Evolutionary conservation across 768 basidiomycete genomes (phyloP), one percentile per base, ranked within the genome.

Genomic region (Lentinula edodes): DNA sequence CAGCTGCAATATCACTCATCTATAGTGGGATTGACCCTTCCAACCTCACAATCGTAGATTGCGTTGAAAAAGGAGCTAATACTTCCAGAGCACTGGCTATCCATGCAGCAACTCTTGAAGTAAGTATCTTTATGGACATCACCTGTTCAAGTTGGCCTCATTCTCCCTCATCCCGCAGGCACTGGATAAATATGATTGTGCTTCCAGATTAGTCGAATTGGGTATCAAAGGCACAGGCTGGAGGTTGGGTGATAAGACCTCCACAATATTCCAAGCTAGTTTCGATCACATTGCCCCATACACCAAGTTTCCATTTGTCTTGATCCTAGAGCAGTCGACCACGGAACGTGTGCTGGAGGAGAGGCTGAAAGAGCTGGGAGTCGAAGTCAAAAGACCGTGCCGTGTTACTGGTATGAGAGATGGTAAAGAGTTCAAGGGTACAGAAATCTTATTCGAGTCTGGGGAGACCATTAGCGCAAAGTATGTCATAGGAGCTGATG

Each of bases 31-130:
- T 74, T 52, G 18, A 58, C 9, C 48, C 58, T 7, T 66, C 57
- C 9, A 71, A 78, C 36, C 66, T 82, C 23, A 62, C 73, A 9
- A 65, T 81, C 8, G 78, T 81, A 0, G 80, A 82, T 48, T 72
- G 73, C 13, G 23, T 71, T 5, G 32, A 56, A 0, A 58, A 72
- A n/a, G 76, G 74, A 2, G 63, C 73, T 46, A 74, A 74, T 52
- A 64, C 63, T 18, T 80, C 81, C 7, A 77, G 81, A 16, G 79
- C 81, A 0, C 52, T 75, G 3, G 68, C 74, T 9, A 62, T 81
- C 28, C 81, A 83, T 60, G 74, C 81, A 9, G 74, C 74, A 48
- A 80, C 81, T 7, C 68, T 82, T n/a, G 81, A 82, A 67, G 80
- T 75, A 60, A 28, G 71, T 56, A 10, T 34, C 15, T 15, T 41